These are phyloP conservation scores for Ascomycota sp. DNA, from an alignment of 2,329 filamentous ascomycete species.

Conservation along the genomic window DNA sequence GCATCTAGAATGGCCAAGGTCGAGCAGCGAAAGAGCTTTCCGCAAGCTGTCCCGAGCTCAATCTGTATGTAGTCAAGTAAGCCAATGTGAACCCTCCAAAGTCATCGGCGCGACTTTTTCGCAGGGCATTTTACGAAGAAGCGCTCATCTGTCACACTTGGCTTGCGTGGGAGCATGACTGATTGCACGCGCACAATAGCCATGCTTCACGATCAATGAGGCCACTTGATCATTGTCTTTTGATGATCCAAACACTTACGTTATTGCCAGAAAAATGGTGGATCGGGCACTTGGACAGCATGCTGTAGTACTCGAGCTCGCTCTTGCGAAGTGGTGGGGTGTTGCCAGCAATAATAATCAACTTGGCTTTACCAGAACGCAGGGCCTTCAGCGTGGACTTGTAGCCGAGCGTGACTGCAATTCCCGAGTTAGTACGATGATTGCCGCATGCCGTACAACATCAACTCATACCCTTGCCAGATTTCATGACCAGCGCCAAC, in stretches of 20 bases:
- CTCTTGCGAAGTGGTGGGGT: conserved; percentile 94
- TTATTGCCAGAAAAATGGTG: conserved; percentile 98
- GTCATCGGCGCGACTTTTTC: conserved; percentile 65
- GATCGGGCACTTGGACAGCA: conserved; percentile 83
- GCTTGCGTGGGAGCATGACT: too few species aligned
- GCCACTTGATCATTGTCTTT: too few species aligned
- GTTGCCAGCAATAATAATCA: conserved; percentile 86
- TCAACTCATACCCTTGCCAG: conserved; percentile 46
- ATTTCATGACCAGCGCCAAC: conserved; percentile 43
- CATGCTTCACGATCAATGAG: too few species aligned
- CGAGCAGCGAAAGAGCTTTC: conserved; percentile 96
- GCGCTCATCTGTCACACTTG: too few species aligned
- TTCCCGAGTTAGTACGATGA: background rate
- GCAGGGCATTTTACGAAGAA: conserved; percentile 48
- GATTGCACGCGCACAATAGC: too few species aligned
- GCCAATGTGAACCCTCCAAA: conserved; percentile 67
- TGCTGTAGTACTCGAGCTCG: conserved; percentile 89
- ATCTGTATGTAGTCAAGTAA: conserved; percentile 51
- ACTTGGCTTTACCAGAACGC: conserved; percentile 92
- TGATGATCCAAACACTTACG: conserved; percentile 42
- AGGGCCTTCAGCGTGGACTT: conserved; percentile 54
- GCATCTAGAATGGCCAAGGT: conserved; percentile 95
- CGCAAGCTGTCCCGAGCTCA: conserved; percentile 92
- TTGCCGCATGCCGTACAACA: background rate
- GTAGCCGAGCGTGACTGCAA: conserved; percentile 19